These are phyloP conservation scores for Vigna radiata DNA, from an alignment of 306 rosid species.

Conservation along the genomic window DNA sequence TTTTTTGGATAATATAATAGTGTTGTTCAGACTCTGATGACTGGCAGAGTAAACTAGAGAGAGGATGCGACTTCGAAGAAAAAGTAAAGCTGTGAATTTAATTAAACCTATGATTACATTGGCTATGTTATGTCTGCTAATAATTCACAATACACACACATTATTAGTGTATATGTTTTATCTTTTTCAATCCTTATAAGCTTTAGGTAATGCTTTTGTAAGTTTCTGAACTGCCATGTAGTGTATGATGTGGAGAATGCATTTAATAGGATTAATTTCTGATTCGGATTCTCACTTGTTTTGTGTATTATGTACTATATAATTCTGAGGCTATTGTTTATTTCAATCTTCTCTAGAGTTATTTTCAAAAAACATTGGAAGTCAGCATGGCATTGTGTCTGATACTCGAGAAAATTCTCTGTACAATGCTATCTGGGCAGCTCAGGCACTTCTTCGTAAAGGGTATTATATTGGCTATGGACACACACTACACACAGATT, in stretches of 20 bases:
- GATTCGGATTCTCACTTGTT: conserved; percentile 22
- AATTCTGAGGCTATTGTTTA: conserved; percentile 12
- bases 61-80: not conserved
- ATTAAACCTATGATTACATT: not conserved
- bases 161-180: not conserved
- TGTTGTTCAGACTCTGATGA: not conserved
- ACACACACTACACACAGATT: conserved; percentile 4
- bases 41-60: not conserved
- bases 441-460: conserved; percentile 90
- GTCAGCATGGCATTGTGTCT: conserved; percentile 73
- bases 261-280: conserved; percentile 16
- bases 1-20: not conserved
- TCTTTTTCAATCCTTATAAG: conserved; percentile 14
- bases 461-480: conserved; percentile 59
- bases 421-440: conserved; percentile 91
- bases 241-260: not conserved
- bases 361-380: conserved; percentile 78
- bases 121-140: not conserved
- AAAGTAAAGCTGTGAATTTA: conserved; percentile 14
- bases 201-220: not conserved
- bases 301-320: not conserved
- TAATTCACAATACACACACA: not conserved
- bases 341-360: conserved; percentile 59
- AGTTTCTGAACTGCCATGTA: not conserved
- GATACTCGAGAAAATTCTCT: conserved; percentile 87